Conservation (phyloP, 1,284 basidiomycete species). For the Peniophora sp. region DNA sequence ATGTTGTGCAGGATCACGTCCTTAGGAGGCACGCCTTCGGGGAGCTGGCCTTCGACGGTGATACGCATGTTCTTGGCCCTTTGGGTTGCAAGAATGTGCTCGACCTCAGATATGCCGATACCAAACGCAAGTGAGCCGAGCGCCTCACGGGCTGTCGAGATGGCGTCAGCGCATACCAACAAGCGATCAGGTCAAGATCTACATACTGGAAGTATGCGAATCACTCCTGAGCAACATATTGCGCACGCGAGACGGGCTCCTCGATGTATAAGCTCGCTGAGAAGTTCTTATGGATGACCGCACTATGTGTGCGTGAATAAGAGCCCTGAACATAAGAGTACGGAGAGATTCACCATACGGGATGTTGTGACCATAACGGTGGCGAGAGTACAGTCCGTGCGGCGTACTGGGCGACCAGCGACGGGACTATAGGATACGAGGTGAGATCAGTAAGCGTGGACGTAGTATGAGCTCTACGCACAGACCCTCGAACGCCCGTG, state of each 20-base stretch:
- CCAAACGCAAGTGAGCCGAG: slow-evolving; percentile 96
- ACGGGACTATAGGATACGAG: slow-evolving; percentile 51
- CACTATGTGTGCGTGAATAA: slow-evolving; percentile 37
- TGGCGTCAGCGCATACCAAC: slow-evolving; percentile 1
- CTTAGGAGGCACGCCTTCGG: slow-evolving; percentile 88
- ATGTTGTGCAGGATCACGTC: slow-evolving; percentile 95
- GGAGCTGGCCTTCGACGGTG: slow-evolving; percentile 80
- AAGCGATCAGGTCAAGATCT: background rate
- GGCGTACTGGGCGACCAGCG: slow-evolving; percentile 76
- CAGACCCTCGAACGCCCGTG: slow-evolving; percentile 95
- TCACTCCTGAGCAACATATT: slow-evolving; percentile 90
- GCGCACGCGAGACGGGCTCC: slow-evolving; percentile 88
- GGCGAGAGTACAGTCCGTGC: slow-evolving; percentile 91
- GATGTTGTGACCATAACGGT: slow-evolving; percentile 95
- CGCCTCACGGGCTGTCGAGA: slow-evolving; percentile 75
- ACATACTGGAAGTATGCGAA: slow-evolving; percentile 85
- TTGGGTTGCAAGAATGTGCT: slow-evolving; percentile 95
- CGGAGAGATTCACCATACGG: slow-evolving; percentile 50
- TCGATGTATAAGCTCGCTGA: slow-evolving; percentile 73
- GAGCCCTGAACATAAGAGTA: background rate
- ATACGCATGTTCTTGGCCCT: slow-evolving; percentile 97
- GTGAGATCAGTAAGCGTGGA: background rate
- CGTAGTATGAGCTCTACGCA: slow-evolving; percentile 27
- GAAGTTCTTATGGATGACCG: slow-evolving; percentile 81
- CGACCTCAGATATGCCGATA: slow-evolving; percentile 95